Evolutionary conservation across 192 early-diverging fungal species (phyloP), one percentile per base, ranked within the genome.

Genomic region (Mycoemilia scoparia): DNA sequence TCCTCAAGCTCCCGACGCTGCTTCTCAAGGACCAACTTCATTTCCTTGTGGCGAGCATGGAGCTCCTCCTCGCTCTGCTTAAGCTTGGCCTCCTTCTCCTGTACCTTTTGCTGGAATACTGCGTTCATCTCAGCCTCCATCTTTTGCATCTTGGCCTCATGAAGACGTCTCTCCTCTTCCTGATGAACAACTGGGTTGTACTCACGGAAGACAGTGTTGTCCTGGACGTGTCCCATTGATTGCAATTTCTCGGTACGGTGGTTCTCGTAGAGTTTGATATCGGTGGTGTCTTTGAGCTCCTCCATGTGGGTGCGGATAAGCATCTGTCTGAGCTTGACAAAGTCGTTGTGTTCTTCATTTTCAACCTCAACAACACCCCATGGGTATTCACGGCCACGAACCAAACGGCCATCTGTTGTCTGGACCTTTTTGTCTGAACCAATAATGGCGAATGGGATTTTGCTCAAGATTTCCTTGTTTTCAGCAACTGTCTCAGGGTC

Each of bases 41-140:
- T 93, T 49, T 95, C 90, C 49, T 86, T 82, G 60, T 98, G 88
- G 41, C 87, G 84, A 12, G 88, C 84, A 55, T 90, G 84, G 21
- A 98, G 66, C 69, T 82, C 93, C 41, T 92, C 88, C 57, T 98
- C 93, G 26, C 76, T 79, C 54, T 89, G 87, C 69, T 92, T 98
- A 39, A 98, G 69, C 66, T 95, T 95, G 45, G 85, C 62, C 56
- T 98, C 90, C 66, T 95, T 95, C 64, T 98, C 93, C 38, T 87
- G 81, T 2, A 98, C 93, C 73, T 98, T 95, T 39, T 87, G 83
- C 61, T 90, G 82, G 78, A 98, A 98, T 29, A 98, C 93, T 27
- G 77, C 67, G 59, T 87, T 88, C 93, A 98, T 98, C 60, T 98
- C 93, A 19, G 77, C 72, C 54, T 98, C 90, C 93, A 98, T 95